Conservation (phyloP, 192 early-diverging fungal species). For the Mortierella claussenii region DNA sequence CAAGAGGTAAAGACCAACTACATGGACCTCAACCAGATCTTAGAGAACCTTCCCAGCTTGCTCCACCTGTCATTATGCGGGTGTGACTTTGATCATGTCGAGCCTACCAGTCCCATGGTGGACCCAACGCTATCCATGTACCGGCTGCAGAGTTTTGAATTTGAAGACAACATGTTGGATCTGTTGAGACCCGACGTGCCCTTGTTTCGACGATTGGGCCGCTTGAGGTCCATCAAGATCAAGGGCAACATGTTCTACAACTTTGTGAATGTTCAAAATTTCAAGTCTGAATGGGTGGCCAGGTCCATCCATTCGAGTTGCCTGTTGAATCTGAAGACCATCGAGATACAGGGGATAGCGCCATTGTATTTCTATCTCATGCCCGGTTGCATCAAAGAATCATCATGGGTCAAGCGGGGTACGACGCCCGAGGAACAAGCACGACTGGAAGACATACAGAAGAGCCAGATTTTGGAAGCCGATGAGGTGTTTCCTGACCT, state of each 20-base stretch:
- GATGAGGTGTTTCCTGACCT: slow-evolving; percentile 1
- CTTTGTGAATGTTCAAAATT: not conserved
- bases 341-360: not conserved
- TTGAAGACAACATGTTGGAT: no score
- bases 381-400: not conserved
- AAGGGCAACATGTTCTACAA: not conserved
- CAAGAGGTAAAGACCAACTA: not conserved
- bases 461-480: not conserved
- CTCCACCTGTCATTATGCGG: not conserved
- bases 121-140: not conserved
- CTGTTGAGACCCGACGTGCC: not conserved
- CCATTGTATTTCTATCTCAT: not conserved
- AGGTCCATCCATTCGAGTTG: not conserved
- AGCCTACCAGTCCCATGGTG: not conserved
- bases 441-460: not conserved
- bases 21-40: not conserved
- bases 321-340: not conserved
- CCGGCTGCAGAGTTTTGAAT: not conserved
- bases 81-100: not conserved
- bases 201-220: not conserved
- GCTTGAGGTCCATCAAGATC: not conserved
- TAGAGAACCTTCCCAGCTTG: not conserved
- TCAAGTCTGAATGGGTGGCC: not conserved
- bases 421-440: not conserved
- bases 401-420: not conserved